Percentiles rank a stretch among this genome's conserved stretches.
Evolutionary conservation across 768 basidiomycete genomes (phyloP).

Genomic region (Lepiota subincarnata): DNA sequence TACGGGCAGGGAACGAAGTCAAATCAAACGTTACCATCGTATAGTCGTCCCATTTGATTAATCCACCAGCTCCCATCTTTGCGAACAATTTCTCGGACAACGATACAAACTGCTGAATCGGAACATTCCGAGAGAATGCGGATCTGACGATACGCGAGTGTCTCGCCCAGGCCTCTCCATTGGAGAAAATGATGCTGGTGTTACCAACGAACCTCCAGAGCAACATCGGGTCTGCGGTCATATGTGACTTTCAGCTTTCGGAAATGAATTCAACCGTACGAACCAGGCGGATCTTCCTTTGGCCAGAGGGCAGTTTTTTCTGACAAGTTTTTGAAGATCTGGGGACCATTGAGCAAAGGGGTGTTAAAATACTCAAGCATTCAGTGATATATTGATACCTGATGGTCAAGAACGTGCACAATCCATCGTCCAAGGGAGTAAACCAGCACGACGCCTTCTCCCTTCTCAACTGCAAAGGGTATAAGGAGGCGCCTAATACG

Average conservation of each 20-base stretch:
- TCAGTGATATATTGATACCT: conserved; percentile 18
- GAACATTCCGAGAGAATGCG: conserved; percentile 29
- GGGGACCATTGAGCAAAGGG: background rate
- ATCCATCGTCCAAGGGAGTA: conserved; percentile 38
- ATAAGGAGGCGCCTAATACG: conserved; percentile 30
- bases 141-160: conserved; percentile 31
- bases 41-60: conserved; percentile 24
- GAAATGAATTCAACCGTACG: conserved; percentile 8
- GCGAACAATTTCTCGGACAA: conserved; percentile 29
- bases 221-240: conserved; percentile 9
- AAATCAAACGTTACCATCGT: conserved; percentile 17
- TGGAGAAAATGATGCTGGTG: conserved; percentile 34
- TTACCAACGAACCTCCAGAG: conserved; percentile 31
- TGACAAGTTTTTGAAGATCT: conserved; percentile 24
- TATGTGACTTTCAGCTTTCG: too few relatives aligned
- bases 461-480: conserved; percentile 26
- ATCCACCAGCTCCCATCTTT: conserved; percentile 26
- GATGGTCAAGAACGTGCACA: conserved; percentile 33
- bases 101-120: conserved; percentile 27
- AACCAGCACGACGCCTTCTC: conserved; percentile 32
- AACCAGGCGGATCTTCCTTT: conserved; percentile 26
- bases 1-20: too few relatives aligned
- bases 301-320: conserved; percentile 22
- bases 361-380: background rate
- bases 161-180: conserved; percentile 33